Base-by-base conservation (phyloP, 2,329 filamentous ascomycete genomes). In the Paecilomyces fulvus region DNA sequence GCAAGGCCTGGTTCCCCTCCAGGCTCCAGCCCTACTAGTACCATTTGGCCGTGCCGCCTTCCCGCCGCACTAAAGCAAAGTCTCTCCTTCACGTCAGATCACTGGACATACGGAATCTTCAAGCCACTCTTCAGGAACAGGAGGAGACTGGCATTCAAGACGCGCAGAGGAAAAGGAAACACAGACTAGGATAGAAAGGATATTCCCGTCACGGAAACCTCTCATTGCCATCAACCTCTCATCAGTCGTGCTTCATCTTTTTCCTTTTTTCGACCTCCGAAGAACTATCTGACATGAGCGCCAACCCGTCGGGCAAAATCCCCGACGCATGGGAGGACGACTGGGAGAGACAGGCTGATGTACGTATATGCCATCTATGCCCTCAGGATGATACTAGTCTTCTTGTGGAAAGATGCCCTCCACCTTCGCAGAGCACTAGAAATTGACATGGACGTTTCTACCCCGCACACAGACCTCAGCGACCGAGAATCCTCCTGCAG, bases 281-380 rank as follows among this genome's bases (percentile, higher is more conserved):
- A 51, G 55, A 49, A 37, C 43, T 49, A 56, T 58, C n/a, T 58
- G 62, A 63, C 58, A 77, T 75, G 71, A 73, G 64, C 58, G 61
- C 64, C 77, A 74, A 70, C 79, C 79, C 78, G 65, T 68, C 63
- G 77, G 76, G 74, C 75, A 20, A 9, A 43, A 70, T 87, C 57
- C 86, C 88, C 37, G 84, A 91, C 70, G 92, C 90, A 20, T 96
- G 92, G 92, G 90, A 92, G 61, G 86, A 95, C 65, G 89, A 96
- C 67, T 97, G 92, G 91, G 89, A 92, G 70, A 75, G 78, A 5
- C 82, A 88, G 68, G 90, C 88, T 56, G 90, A 95, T 75, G 83
- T 85, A 77, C 56, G 67, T 64, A 48, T 43, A 58, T 58, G 21
- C 33, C 12, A 37, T 37, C 33, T 33, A 11, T 37, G 55, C 25